Percentiles rank a stretch among this genome's conserved stretches.
Conservation (phyloP, 306 rosid species). For the Hippophae rhamnoides region DNA sequence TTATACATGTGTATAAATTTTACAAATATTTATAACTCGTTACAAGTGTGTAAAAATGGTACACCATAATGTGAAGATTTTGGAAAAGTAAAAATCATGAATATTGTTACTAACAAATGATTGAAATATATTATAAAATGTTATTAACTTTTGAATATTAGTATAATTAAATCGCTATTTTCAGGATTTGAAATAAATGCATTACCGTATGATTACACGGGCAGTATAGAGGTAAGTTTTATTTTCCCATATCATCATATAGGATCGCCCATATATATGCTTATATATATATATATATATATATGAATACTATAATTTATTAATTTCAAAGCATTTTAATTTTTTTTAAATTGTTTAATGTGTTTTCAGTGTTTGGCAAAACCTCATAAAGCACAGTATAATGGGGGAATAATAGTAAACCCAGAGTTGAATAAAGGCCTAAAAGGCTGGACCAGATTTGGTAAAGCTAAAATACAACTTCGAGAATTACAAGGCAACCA, state of each 20-base stretch:
- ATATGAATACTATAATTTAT: neutral
- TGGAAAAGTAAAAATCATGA: too few relatives aligned
- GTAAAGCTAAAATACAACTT: conserved; percentile 29
- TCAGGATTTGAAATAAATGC: conserved; percentile 37
- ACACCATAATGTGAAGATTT: too few relatives aligned
- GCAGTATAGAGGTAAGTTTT: conserved; percentile 32
- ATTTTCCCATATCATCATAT: neutral
- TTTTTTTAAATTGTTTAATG: neutral
- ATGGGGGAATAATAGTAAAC: conserved; percentile 58
- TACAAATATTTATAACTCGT: too few relatives aligned
- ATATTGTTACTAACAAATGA: too few relatives aligned
- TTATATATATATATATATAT: neutral
- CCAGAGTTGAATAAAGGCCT: conserved; percentile 50
- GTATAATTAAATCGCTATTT: neutral
- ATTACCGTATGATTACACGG: conserved; percentile 38
- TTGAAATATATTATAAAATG: too few relatives aligned
- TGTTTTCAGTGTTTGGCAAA: conserved; percentile 35
- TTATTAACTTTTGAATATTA: too few relatives aligned
- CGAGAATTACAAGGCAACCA: conserved; percentile 43
- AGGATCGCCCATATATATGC: neutral
- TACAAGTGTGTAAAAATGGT: too few relatives aligned
- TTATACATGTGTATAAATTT: too few relatives aligned
- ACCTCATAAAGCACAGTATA: conserved; percentile 48
- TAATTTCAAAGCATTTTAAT: neutral
- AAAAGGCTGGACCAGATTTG: conserved; percentile 50